Conservation (phyloP, 1,284 basidiomycete genomes). For the Volvariella surrecta region DNA sequence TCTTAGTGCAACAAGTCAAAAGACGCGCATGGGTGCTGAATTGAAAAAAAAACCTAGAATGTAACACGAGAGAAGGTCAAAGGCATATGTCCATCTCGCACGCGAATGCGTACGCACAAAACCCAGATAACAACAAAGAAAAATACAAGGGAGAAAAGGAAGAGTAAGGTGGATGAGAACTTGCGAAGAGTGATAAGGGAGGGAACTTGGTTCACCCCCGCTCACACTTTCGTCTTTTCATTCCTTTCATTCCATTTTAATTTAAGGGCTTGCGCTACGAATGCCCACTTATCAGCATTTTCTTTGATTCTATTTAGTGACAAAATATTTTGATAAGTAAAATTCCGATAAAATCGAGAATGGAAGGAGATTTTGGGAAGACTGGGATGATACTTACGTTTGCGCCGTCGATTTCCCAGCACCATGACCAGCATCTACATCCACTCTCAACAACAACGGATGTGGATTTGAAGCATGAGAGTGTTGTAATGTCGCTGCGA, state of each 20-base stretch:
- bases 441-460: constrained; percentile 67
- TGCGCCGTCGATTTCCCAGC: constrained; percentile 74
- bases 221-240: no score
- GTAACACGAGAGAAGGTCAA: no score
- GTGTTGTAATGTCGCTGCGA: constrained; percentile 67
- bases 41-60: no score
- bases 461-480: constrained; percentile 51
- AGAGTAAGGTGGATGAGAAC: no score
- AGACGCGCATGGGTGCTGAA: no score
- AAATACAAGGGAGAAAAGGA: no score
- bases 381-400: constrained; percentile 30
- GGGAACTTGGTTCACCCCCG: no score
- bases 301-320: constrained; percentile 51
- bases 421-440: constrained; percentile 76
- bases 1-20: no score
- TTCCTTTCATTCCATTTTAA: constrained; percentile 22
- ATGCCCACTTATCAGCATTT: constrained; percentile 69
- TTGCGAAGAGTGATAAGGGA: no score
- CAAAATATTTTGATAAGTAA: constrained; percentile 2
- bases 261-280: constrained; percentile 61
- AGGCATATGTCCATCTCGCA: no score
- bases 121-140: no score
- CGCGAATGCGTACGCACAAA: no score
- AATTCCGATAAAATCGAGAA: constrained; percentile 6
- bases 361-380: neutral